Evolutionary conservation across 306 rosid genomes (phyloP).

Genomic region (Lathyrus oleraceus): DNA sequence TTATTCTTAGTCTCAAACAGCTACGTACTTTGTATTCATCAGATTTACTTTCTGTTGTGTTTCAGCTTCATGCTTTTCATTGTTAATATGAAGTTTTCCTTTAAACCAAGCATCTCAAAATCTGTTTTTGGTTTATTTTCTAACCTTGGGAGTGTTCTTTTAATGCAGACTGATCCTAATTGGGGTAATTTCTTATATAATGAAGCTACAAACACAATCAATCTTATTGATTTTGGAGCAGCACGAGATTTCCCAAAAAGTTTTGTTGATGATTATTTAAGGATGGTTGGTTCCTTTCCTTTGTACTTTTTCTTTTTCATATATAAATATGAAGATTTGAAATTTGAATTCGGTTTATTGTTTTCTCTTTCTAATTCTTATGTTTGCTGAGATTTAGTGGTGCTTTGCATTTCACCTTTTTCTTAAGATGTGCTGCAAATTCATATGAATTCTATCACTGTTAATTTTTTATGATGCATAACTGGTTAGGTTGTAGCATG

Average conservation of each 20-base stretch:
- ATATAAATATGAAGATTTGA: conserved; percentile 20
- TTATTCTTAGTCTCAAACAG: conserved; percentile 4
- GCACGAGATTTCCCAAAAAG: conserved; percentile 79
- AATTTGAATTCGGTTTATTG: conserved; percentile 23
- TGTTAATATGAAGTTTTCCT: conserved; percentile 21
- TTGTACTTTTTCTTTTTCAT: conserved; percentile 21
- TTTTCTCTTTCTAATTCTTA: not conserved
- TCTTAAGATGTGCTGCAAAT: conserved; percentile 16
- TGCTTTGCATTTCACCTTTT: conserved; percentile 10
- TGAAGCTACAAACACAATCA: conserved; percentile 63
- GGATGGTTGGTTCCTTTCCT: conserved; percentile 65
- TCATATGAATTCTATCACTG: not conserved
- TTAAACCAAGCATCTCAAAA: conserved; percentile 8
- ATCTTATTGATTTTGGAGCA: conserved; percentile 95
- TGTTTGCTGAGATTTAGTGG: conserved; percentile 19
- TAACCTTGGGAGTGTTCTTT: conserved; percentile 38
- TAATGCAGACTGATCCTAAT: conserved; percentile 93
- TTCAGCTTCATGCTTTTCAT: conserved; percentile 19
- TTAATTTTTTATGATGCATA: conserved; percentile 22
- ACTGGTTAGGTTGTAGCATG: conserved; percentile 79
- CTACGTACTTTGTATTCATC: conserved; percentile 6
- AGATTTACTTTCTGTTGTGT: conserved; percentile 20
- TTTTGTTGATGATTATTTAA: conserved; percentile 86
- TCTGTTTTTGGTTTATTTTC: conserved; percentile 31
- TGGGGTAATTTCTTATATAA: conserved; percentile 94